Evolutionary conservation across 129 eudicot genomes (phyloP).

Genomic region (Flaveria brownii): DNA sequence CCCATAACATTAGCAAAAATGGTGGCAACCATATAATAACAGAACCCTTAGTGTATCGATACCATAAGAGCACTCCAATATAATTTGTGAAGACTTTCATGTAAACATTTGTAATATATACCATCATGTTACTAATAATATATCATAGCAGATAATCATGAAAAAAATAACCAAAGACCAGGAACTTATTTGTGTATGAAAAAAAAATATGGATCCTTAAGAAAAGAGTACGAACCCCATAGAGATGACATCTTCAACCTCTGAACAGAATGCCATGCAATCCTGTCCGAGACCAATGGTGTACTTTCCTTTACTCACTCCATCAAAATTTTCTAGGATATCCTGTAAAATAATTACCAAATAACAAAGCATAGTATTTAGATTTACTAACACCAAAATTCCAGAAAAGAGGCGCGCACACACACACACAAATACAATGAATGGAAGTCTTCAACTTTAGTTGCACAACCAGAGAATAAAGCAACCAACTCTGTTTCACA

Average conservation of each 20-base stretch:
- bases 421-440: conserved; percentile 5
- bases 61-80: conserved; percentile 13
- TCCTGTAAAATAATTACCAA: conserved; percentile 48
- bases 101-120: neutral
- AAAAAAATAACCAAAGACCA: conserved; percentile 9
- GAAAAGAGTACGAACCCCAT: conserved; percentile 63
- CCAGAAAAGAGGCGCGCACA: conserved; percentile 1
- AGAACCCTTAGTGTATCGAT: conserved; percentile 5
- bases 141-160: neutral
- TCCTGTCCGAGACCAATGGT: conserved; percentile 98
- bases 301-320: conserved; percentile 95
- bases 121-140: neutral
- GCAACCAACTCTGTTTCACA: conserved; percentile 9
- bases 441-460: neutral
- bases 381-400: conserved; percentile 5
- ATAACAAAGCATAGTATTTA: neutral
- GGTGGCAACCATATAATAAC: conserved; percentile 12
- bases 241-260: conserved; percentile 98
- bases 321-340: conserved; percentile 86
- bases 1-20: conserved; percentile 8
- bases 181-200: neutral
- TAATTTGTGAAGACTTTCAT: conserved; percentile 4
- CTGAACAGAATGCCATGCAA: conserved; percentile 96
- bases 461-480: conserved; percentile 7
- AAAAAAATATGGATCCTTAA: neutral